Conservation (phyloP, 2,329 filamentous ascomycete species). For the Alternaria viburni region DNA sequence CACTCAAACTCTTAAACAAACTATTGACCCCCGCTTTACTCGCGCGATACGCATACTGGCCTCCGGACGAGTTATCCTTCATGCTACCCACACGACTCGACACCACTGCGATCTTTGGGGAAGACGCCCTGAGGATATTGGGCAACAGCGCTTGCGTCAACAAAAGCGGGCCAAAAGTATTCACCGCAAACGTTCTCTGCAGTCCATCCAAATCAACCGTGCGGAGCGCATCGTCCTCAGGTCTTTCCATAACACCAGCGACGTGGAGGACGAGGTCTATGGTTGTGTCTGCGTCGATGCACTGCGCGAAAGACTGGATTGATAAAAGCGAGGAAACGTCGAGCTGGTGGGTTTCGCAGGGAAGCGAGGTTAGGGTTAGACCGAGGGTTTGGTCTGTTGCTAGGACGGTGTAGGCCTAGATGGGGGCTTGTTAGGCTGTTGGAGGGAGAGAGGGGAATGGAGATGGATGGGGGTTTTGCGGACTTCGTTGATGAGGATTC, state of each 20-base stretch:
- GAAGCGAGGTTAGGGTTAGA: constrained; percentile 38
- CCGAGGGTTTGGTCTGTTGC: constrained; percentile 39
- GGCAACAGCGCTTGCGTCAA: constrained; percentile 54
- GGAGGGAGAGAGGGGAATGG: neutral
- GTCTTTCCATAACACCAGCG: constrained; percentile 41
- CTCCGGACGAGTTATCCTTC: constrained; percentile 51
- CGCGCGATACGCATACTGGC: constrained; percentile 53
- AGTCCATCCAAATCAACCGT: constrained; percentile 40
- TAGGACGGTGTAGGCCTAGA: constrained; percentile 42
- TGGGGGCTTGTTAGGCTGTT: neutral
- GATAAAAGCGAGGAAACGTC: constrained; percentile 18
- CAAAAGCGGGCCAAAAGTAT: constrained; percentile 54
- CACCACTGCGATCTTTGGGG: constrained; percentile 51
- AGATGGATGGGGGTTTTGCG: neutral
- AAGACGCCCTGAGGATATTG: constrained; percentile 43
- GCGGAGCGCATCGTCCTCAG: constrained; percentile 43
- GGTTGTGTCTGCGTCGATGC: constrained; percentile 32
- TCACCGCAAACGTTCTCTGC: constrained; percentile 50
- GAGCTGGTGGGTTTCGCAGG: constrained; percentile 35
- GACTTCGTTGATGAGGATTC: constrained; percentile 36
- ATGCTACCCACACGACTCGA: constrained; percentile 54
- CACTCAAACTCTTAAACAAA: constrained; percentile 52
- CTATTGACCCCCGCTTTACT: constrained; percentile 55
- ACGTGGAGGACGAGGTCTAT: constrained; percentile 50
- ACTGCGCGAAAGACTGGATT: neutral